These are phyloP conservation scores for Phascolomyces articulosus DNA, from an alignment of 371 early-diverging fungal genomes.

Conservation along the genomic window DNA sequence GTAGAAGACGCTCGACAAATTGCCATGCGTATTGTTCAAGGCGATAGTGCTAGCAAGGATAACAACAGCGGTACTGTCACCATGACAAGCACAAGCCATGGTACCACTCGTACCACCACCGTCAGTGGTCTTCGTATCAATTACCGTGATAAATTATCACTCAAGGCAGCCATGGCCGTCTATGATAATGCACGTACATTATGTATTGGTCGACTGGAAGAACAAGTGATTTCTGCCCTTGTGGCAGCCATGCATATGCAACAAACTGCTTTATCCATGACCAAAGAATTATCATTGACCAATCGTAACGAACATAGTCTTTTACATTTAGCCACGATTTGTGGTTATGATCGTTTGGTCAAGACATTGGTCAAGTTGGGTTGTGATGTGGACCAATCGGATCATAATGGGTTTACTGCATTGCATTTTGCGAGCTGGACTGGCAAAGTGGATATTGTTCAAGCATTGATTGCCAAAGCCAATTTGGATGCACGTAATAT, in stretches of 20 bases:
- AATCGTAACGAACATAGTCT: constrained; percentile 51
- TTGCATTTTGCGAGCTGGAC: constrained; percentile 66
- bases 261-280: neutral
- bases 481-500: constrained; percentile 27
- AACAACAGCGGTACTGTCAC: constrained; percentile 13
- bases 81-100: neutral
- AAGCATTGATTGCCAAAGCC: constrained; percentile 29
- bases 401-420: constrained; percentile 58
- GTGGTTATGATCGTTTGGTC: constrained; percentile 41
- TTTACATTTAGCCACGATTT: constrained; percentile 54
- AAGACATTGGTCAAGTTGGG: constrained; percentile 33
- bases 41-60: constrained; percentile 47
- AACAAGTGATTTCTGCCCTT: constrained; percentile 31
- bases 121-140: constrained; percentile 10
- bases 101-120: constrained; percentile 4
- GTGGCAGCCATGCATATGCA: constrained; percentile 20
- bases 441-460: constrained; percentile 50
- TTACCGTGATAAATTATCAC: constrained; percentile 25
- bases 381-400: constrained; percentile 42
- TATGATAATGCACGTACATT: constrained; percentile 42
- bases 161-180: constrained; percentile 29
- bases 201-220: constrained; percentile 33
- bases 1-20: constrained; percentile 63
- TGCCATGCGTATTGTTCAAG: constrained; percentile 70
- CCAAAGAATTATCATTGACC: constrained; percentile 32